Conservation (phyloP, 441 rosid species). For the Pelargonium fulgidum region DNA sequence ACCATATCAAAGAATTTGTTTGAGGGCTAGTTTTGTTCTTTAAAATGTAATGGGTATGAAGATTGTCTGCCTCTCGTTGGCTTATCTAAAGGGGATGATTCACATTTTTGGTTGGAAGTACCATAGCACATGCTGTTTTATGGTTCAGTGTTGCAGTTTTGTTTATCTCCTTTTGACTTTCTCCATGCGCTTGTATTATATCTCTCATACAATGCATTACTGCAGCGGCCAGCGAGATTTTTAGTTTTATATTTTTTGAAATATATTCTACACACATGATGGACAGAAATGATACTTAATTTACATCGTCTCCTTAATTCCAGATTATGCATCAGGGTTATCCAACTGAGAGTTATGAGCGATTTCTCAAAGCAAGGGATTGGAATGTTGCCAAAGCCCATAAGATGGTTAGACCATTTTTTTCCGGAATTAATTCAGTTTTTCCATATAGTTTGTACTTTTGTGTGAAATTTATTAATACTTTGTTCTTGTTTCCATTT, state of each 20-base stretch:
- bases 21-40: too few relatives aligned
- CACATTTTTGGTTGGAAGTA: too few relatives aligned
- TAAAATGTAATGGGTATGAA: too few relatives aligned
- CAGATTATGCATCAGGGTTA: conserved; percentile 69
- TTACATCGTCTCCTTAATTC: neutral
- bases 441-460: neutral
- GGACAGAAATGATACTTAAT: neutral
- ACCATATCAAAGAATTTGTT: too few relatives aligned
- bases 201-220: too few relatives aligned
- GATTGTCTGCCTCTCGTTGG: too few relatives aligned
- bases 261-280: neutral
- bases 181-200: too few relatives aligned
- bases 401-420: conserved; percentile 42
- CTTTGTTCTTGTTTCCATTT: conserved; percentile 6
- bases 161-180: too few relatives aligned
- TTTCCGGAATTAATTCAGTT: neutral
- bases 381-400: conserved; percentile 57
- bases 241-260: neutral
- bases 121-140: too few relatives aligned
- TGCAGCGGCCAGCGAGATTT: neutral
- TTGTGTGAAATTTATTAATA: conserved; percentile 5
- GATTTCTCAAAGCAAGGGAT: conserved; percentile 73
- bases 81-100: too few relatives aligned
- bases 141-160: too few relatives aligned
- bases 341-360: conserved; percentile 38